Percentiles rank a stretch among this genome's conserved stretches.
Conservation (phyloP, 352 stramenopile species). For the Globisporangium radiosum region DNA sequence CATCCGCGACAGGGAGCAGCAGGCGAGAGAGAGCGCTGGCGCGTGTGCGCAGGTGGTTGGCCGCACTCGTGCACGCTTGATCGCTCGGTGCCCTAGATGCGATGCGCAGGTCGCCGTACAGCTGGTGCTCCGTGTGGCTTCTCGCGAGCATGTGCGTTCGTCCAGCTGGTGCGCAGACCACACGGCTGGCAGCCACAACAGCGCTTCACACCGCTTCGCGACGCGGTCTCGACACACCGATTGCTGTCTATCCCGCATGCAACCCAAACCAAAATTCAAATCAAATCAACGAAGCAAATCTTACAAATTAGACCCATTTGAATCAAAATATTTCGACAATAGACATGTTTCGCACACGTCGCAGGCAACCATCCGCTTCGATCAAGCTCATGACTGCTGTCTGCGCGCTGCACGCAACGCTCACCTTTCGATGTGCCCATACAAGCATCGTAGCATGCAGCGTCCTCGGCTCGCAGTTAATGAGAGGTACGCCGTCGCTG, state of each 20-base stretch:
- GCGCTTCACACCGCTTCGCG: neutral
- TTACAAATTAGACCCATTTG: too few relatives aligned
- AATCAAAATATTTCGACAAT: neutral
- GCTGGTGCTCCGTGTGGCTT: neutral
- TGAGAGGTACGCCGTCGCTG: too few relatives aligned
- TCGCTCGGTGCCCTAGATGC: too few relatives aligned
- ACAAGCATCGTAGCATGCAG: too few relatives aligned
- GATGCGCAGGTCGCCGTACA: too few relatives aligned
- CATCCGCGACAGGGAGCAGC: too few relatives aligned
- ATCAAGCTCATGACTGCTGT: neutral
- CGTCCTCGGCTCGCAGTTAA: too few relatives aligned
- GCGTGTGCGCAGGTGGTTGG: neutral
- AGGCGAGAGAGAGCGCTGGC: neutral
- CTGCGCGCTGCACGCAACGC: neutral
- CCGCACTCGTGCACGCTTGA: too few relatives aligned
- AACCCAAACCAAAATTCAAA: neutral
- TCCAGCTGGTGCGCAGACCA: conserved; percentile 2
- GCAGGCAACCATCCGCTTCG: neutral
- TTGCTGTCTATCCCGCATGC: neutral
- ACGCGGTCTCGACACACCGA: neutral
- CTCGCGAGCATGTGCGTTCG: neutral
- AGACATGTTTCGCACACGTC: neutral
- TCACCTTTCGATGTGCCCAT: too few relatives aligned
- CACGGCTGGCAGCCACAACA: neutral
- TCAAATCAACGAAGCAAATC: neutral